Base-by-base conservation (phyloP, 306 rosid species). In the Argentina anserina region DNA sequence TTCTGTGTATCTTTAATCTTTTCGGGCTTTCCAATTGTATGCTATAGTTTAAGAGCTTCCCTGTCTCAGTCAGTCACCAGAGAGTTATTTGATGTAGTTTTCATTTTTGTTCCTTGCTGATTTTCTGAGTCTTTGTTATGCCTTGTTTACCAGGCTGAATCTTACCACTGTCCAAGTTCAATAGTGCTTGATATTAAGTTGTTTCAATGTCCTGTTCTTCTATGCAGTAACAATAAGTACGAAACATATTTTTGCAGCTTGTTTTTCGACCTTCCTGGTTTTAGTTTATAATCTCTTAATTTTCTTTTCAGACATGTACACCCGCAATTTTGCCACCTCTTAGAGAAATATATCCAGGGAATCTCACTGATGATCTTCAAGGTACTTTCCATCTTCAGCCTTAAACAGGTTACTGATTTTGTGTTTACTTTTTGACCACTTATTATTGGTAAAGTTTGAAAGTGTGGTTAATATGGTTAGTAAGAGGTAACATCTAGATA, bases 301-400 rank as follows among this genome's bases (percentile, higher is more conserved):
- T 7, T 10, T 80, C 70, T 36, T 40, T 84, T 65, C 89, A 91
- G 99, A 91, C 97, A 31, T 91, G 99, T 74, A 53, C n/a, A 53
- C 99, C 97, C 74, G 90, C 99, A 69, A 94, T 94, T 80, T 78
- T 94, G 0, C 99, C 99, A 65, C 97, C 99, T 69, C 93, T 94
- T 63, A 78, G 65, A 79, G 91, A 91, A 71, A 89, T 94, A 80
- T 94, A 86, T 78, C 84, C 93, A 42, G 74, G 89, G 74, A 94
- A 91, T 76, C 73, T 94, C 78, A 87, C 71, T 36, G 90, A 85
- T 67, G 92, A 86, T 74, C 96, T 91, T 59, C 81, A n/a, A 87
- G 99, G 99, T 94, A 91, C 60, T 59, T 78, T 66, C 52, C 78
- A 63, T 76, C 47, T 82, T 45, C 72, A 34, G 74, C 76, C 61